phyloP scores from a whole-genome alignment of 2,329 filamentous ascomycete genomes.

The Pseudocercospora pini-densiflorae region DNA sequence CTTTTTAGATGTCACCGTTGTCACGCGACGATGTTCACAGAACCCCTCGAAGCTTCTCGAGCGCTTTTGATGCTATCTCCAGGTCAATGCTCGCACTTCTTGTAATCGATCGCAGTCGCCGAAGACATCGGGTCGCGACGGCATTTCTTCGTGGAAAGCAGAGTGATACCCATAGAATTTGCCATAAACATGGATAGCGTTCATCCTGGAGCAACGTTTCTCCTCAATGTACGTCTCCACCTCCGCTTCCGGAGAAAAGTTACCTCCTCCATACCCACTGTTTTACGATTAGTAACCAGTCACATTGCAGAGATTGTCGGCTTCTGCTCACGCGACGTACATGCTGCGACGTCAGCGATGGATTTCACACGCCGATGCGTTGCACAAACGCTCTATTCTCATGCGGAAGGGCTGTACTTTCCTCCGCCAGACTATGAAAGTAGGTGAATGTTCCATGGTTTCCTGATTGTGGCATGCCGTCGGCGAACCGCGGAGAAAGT shows the following conservation, averaged over 20 bases:
- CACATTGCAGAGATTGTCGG: not conserved
- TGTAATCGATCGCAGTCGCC: conserved; percentile 1
- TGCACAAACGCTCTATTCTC: not conserved
- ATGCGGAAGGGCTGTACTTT: not conserved
- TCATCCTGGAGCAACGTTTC: conserved; percentile 1
- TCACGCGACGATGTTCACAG: conserved; percentile 1
- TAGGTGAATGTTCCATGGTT: not conserved
- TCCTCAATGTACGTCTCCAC: not conserved
- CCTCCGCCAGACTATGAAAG: not conserved
- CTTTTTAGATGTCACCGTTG: not conserved
- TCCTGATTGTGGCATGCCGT: not conserved
- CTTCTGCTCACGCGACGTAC: not conserved
- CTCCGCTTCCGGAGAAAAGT: not conserved
- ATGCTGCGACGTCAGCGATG: not conserved
- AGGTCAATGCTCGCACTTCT: not conserved
- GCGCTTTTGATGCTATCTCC: not conserved
- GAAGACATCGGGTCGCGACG: not conserved
- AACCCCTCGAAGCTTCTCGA: not conserved
- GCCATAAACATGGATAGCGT: not conserved
- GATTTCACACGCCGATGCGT: conserved; percentile 1
- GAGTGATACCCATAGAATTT: not conserved
- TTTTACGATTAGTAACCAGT: not conserved
- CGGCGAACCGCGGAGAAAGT: not conserved
- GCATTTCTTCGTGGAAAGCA: conserved; percentile 4
- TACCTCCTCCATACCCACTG: conserved; percentile 1